Evolutionary conservation across 2,329 filamentous ascomycete species (phyloP), one percentile per base, ranked within the genome.

Genomic region (Hymenoscyphus fraxineus): DNA sequence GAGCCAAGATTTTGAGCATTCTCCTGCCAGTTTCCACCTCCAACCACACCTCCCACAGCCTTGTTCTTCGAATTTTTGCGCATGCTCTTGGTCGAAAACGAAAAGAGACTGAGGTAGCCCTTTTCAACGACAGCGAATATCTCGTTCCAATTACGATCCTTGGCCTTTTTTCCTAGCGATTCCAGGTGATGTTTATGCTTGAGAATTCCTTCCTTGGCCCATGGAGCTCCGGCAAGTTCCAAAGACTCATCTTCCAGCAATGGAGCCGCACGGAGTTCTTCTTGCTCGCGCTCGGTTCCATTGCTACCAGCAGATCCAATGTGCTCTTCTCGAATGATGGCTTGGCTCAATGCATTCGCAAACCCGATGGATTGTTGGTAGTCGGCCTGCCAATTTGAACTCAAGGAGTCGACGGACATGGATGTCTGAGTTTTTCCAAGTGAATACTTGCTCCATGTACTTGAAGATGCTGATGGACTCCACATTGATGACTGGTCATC

Each of bases 361-460:
- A 99, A 99, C 0, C 95, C 95, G 74, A 99, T 97, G 0, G 93
- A 96, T 77, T 97, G 93, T 77, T 97, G 93, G 76, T 94, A 97
- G 72, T 96, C 93, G 54, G 87, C 88, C 58, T 88, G 85, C 76
- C 89, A 89, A 40, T 87, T 85, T 1, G 91, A 93, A 22, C 88
- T 89, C 71, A 98, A 88, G 0, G 93, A 97, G 75, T 97, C 92
- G 72, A 97, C 90, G 4, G 93, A 97, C 81, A 95, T 91, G 2
- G 93, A 94, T 0, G 92, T 93, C 67, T 96, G 88, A 0, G 93
- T 96, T 74, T 96, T 92, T 39, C 93, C 92, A 66, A 96, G 83
- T 0, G 94, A 98, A 73, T 95, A 91, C 72, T 92, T 94, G 79
- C 93, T 97, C 93, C 93, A 97, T 0, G 91, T 95, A 68, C 93